Evolutionary conservation across 306 rosid species (phyloP).

Genomic region (Pueraria montana): DNA sequence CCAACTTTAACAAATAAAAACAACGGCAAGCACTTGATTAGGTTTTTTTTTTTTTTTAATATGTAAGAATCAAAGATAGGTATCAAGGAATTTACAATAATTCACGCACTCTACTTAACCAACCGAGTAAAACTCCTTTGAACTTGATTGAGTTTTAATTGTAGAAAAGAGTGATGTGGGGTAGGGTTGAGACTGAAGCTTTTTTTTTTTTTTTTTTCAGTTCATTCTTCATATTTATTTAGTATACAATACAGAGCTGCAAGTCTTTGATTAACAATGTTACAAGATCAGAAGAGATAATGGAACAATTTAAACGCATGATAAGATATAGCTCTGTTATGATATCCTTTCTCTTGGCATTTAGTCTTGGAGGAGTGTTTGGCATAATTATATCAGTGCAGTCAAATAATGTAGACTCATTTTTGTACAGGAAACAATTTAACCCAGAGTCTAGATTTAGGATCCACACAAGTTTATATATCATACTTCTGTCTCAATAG

Average conservation of each 20-base stretch:
- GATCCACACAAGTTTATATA: neutral
- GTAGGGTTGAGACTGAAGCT: neutral
- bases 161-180: neutral
- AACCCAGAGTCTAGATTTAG: neutral
- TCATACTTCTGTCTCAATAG: neutral
- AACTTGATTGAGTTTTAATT: neutral
- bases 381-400: neutral
- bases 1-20: constrained; percentile 47
- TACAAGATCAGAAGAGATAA: constrained; percentile 15
- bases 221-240: neutral
- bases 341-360: constrained; percentile 4
- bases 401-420: neutral
- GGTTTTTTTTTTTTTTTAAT: no score
- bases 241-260: neutral
- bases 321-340: neutral
- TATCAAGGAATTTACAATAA: no score
- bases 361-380: constrained; percentile 1
- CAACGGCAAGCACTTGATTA: constrained; percentile 31
- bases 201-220: neutral
- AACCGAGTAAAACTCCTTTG: no score
- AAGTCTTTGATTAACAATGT: neutral
- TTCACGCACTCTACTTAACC: no score
- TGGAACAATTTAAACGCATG: constrained; percentile 7
- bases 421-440: neutral
- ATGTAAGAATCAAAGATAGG: no score